phyloP scores from a whole-genome alignment of 2,329 filamentous ascomycete genomes.

The Pseudocercospora crystallina region DNA sequence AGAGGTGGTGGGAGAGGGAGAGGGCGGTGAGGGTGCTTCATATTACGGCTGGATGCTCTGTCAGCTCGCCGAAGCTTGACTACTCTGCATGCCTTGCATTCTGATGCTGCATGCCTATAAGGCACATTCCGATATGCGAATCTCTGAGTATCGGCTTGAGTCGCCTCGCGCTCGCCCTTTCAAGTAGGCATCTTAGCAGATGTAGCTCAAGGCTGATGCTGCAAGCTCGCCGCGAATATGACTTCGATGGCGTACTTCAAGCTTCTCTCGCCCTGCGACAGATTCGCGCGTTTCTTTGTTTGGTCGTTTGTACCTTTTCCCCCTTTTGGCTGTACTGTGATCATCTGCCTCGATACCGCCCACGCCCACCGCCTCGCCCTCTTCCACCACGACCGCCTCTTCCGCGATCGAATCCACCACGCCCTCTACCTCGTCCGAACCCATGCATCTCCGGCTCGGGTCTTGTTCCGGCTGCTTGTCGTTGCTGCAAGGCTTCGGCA shows the following conservation, averaged over 20 bases:
- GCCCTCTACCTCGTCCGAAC: slow-evolving; percentile 24
- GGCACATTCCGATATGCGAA: too few relatives aligned
- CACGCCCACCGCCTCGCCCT: slow-evolving; percentile 22
- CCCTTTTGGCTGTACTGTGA: slow-evolving; percentile 1
- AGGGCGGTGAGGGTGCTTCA: slow-evolving; percentile 29
- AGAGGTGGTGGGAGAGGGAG: slow-evolving; percentile 40
- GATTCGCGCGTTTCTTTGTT: not conserved
- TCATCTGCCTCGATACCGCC: slow-evolving; percentile 15
- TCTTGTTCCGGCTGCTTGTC: slow-evolving; percentile 60
- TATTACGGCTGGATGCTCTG: too few relatives aligned
- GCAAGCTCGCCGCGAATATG: not conserved
- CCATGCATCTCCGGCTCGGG: slow-evolving; percentile 33
- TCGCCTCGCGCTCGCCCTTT: too few relatives aligned
- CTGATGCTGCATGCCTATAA: too few relatives aligned
- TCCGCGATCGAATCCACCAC: slow-evolving; percentile 27
- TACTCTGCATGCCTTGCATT: too few relatives aligned
- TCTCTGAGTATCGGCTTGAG: too few relatives aligned
- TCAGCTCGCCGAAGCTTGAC: too few relatives aligned
- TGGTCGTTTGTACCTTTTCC: not conserved
- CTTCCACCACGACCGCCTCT: slow-evolving; percentile 24
- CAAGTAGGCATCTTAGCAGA: too few relatives aligned
- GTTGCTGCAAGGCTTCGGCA: slow-evolving; percentile 66
- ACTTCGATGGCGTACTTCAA: not conserved
- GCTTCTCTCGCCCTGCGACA: not conserved
- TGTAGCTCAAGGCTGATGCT: too few relatives aligned